Conservation (phyloP, 768 basidiomycete species). For the Boletellus ananas region DNA sequence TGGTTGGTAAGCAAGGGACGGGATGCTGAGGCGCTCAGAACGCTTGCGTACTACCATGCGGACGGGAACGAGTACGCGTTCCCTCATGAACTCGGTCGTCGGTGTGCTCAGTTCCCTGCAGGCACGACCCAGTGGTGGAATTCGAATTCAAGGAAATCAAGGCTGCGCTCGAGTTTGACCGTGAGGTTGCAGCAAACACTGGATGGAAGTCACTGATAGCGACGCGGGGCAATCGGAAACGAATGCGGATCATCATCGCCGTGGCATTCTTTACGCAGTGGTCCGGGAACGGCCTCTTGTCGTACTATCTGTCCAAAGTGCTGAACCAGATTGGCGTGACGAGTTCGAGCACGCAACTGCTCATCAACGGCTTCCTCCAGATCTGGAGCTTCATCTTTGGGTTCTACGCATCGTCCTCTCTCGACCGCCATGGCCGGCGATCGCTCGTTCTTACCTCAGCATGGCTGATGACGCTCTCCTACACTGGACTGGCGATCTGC, state of each 20-base stretch:
- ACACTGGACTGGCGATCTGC: constrained; percentile 63
- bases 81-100: neutral
- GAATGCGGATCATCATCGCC: constrained; percentile 64
- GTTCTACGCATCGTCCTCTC: constrained; percentile 22
- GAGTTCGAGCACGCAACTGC: constrained; percentile 47
- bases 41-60: constrained; percentile 81
- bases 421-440: constrained; percentile 65
- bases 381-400: constrained; percentile 29
- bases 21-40: constrained; percentile 60
- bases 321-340: constrained; percentile 64
- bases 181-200: constrained; percentile 50
- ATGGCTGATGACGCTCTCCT: constrained; percentile 59
- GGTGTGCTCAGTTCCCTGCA: constrained; percentile 13
- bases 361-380: constrained; percentile 63
- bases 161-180: constrained; percentile 68
- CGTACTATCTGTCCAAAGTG: constrained; percentile 71
- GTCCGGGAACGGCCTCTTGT: constrained; percentile 70
- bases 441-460: constrained; percentile 59
- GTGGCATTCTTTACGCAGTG: constrained; percentile 73
- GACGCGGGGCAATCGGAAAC: constrained; percentile 63
- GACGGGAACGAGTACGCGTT: constrained; percentile 56
- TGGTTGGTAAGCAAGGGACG: constrained; percentile 75
- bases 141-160: constrained; percentile 83
- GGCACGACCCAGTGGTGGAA: constrained; percentile 61
- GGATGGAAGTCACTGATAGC: constrained; percentile 67